Base-by-base conservation (phyloP, 2,329 filamentous ascomycete genomes). In the Epichloe festucae region DNA sequence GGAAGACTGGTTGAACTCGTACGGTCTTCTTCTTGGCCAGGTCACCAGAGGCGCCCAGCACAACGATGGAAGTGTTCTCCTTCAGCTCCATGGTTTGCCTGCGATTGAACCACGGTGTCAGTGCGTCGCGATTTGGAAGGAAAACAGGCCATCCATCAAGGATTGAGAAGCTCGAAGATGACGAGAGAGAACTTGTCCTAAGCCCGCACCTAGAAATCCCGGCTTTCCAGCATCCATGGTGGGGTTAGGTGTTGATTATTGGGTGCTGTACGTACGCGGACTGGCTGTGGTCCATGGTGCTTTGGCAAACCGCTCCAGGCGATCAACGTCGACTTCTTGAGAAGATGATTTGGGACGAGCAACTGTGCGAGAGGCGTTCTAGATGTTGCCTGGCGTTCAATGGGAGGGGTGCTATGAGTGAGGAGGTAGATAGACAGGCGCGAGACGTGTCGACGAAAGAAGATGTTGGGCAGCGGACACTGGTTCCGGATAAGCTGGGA, bases 21-120 rank as follows among this genome's bases (percentile, higher is more conserved):
- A 95, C 89, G 45, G 93, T 98, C 84, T 98, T 98, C 85, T 98
- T 98, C 81, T 98, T 98, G 49, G 93, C 93, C 60, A 98, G 75
- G 77, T 98, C 93, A 64, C 93, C 93, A 50, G 93, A 98, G 59
- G 93, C 93, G 65, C 93, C 93, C 60, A 98, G 84, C 63, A 98
- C 93, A 64, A 98, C 81, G 64, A 98, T 94, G 67, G 90, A 81
- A 59, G 93, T 98, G 79, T 98, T 94, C 67, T 97, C 89, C 79
- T 96, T 98, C 66, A 98, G 84, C 81, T 98, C 93, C 72, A 94
- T 78, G 64, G 81, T 83, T 67, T 89, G 95, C 69, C 58, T 58
- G 48, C 34, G 52, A 34, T 34, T 40, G 39, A 46, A 23, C 27
- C 14, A 27, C 11, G 21, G 42, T 52, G 53, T 58, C 53, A 58